Base-by-base conservation (phyloP, 2,329 filamentous ascomycete genomes). In the Aspergillus jensenii region DNA sequence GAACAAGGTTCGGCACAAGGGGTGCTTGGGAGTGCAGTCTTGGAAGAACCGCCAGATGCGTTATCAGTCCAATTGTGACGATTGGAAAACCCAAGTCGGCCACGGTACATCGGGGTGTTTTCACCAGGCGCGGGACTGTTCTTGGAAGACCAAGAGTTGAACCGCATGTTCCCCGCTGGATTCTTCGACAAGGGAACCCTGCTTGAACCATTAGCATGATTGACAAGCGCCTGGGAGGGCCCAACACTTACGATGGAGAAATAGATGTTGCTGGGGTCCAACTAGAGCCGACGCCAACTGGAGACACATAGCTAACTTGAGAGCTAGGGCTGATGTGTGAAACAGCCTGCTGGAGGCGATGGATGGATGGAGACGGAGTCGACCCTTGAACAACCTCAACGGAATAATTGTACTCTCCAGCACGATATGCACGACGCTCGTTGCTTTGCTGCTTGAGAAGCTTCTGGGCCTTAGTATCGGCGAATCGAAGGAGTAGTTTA, bases 381-480 rank as follows among this genome's bases (percentile, higher is more conserved):
- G 71, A 72, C 17, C 74, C 74, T 52, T 77, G 74, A 14, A 79
- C 77, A 37, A 79, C 73, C 59, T 79, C 78, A 47, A 80, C 78
- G 2, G 78, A 79, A 58, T 76, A 79, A 68, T 93, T 93, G 78
- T 98, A 98, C 79, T 98, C 95, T 58, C 95, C 95, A 58, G 93
- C 95, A 59, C 95, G 91, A 79, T 96, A 98, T 71, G 96, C 91
- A 60, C 95, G 92, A 58, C 93, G 91, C 73, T 96, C 92, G 33
- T 95, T 92, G 43, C 93, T 98, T 72, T 97, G 90, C 63, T 95
- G 90, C 83, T 99, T 99, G 66, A 99, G 83, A 72, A 95, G 87
- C 81, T 99, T 99, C 77, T 99, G 95, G 62, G 93, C 90, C 55
- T 95, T 91, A 39, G 95, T 99, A 71, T 99, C 95, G 62, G 96